Evolutionary conservation across 2,329 filamentous ascomycete genomes (phyloP).

Genomic region (Ophiostoma angusticollis): DNA sequence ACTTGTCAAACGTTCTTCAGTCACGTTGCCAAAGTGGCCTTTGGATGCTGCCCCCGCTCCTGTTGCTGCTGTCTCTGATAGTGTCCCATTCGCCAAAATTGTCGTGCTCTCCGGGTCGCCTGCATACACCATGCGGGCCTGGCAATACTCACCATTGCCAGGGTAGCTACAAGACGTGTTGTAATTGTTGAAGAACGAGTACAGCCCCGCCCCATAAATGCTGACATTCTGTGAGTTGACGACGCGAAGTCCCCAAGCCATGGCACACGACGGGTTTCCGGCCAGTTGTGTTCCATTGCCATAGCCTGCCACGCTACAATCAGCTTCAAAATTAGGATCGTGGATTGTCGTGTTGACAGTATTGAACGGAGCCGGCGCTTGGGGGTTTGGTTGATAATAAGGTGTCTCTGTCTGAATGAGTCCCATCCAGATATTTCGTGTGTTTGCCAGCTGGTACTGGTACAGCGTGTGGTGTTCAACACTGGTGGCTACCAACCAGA

Average conservation of each 20-base stretch:
- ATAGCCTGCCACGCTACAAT: constrained; percentile 19
- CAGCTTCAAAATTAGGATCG: constrained; percentile 38
- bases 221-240: constrained; percentile 37
- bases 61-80: too few species aligned
- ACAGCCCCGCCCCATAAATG: constrained; percentile 47
- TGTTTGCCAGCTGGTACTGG: constrained; percentile 48
- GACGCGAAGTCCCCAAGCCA: constrained; percentile 52
- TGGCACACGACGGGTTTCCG: constrained; percentile 30
- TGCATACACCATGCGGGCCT: constrained; percentile 26
- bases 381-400: constrained; percentile 51
- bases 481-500: constrained; percentile 48
- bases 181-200: constrained; percentile 48
- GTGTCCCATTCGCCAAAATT: neutral
- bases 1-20: constrained; percentile 17
- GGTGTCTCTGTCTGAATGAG: constrained; percentile 55
- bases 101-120: constrained; percentile 14
- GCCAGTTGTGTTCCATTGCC: constrained; percentile 1
- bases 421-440: constrained; percentile 45
- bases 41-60: too few species aligned
- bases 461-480: constrained; percentile 50
- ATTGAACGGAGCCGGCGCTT: constrained; percentile 39
- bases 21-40: constrained; percentile 6
- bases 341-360: constrained; percentile 20
- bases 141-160: constrained; percentile 26
- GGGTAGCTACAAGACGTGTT: constrained; percentile 27